These are phyloP conservation scores for Obelidium mucronatum DNA, from an alignment of 192 early-diverging fungal genomes.

Conservation along the genomic window DNA sequence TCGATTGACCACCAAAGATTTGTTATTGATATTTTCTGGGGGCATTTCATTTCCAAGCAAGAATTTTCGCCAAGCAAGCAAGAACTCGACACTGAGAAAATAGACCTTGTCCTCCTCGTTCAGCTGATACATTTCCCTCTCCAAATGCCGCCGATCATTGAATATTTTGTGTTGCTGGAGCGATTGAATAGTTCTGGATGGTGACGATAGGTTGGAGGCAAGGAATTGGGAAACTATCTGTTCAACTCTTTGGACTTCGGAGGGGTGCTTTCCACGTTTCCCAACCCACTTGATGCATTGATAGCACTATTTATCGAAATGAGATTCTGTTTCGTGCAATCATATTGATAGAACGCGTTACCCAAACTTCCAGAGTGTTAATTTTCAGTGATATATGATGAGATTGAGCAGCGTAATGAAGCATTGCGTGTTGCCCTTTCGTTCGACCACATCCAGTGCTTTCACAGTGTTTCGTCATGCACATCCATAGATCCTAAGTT, in stretches of 20 bases:
- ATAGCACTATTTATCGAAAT: too few relatives aligned
- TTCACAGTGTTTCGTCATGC: slow-evolving; percentile 18
- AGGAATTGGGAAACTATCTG: background rate
- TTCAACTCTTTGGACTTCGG: slow-evolving; percentile 4
- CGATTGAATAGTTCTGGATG: background rate
- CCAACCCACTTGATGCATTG: slow-evolving; percentile 32
- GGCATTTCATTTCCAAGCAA: slow-evolving; percentile 33
- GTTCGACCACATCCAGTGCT: slow-evolving; percentile 25
- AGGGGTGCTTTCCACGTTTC: background rate
- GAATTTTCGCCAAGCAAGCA: slow-evolving; percentile 29
- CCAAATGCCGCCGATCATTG: slow-evolving; percentile 22
- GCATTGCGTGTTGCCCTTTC: slow-evolving; percentile 23
- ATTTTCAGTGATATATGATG: slow-evolving; percentile 25
- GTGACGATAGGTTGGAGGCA: background rate
- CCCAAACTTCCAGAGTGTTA: slow-evolving; percentile 33
- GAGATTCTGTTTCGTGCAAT: too few relatives aligned
- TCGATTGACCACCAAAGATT: slow-evolving; percentile 1
- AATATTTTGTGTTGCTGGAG: slow-evolving; percentile 5
- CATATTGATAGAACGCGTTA: too few relatives aligned
- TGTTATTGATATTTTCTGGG: slow-evolving; percentile 16
- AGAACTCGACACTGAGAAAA: slow-evolving; percentile 18
- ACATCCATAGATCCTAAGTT: slow-evolving; percentile 29
- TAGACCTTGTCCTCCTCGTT: slow-evolving; percentile 19
- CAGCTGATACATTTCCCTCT: slow-evolving; percentile 25
- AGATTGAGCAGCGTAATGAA: background rate